phyloP scores from a whole-genome alignment of 139 green algal species.

The Chlamydomonas applanata region DNA sequence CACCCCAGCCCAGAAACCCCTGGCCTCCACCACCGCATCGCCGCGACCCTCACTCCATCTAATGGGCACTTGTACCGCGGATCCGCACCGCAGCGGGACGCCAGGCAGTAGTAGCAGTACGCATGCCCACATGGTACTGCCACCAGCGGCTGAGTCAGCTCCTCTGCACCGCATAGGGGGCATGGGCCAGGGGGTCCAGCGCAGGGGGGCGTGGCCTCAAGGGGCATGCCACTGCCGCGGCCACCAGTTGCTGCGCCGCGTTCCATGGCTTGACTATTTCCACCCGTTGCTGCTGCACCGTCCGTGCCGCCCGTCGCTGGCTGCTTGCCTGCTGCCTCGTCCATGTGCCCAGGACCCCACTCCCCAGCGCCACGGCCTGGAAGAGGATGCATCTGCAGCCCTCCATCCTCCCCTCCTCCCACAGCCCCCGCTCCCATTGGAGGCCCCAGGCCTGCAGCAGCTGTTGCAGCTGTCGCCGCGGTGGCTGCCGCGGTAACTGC shows the following conservation, averaged over 20 bases:
- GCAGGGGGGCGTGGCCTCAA: too few species aligned
- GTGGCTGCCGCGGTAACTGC: too few species aligned
- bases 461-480: too few species aligned
- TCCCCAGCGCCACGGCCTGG: too few species aligned
- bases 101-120: conserved; percentile 93
- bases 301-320: neutral
- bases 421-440: too few species aligned
- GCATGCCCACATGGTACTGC: conserved; percentile 80
- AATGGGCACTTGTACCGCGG: conserved; percentile 35
- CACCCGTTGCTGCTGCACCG: conserved; percentile 10
- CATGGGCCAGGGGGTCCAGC: conserved; percentile 22
- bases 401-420: too few species aligned
- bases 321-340: too few species aligned
- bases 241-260: conserved; percentile 3
- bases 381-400: too few species aligned
- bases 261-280: neutral
- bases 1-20: neutral
- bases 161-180: conserved; percentile 49
- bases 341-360: too few species aligned
- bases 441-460: too few species aligned
- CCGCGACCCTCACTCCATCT: conserved; percentile 33
- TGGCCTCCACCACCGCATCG: conserved; percentile 28
- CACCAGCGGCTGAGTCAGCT: conserved; percentile 53
- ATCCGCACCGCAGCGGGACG: conserved; percentile 46
- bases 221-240: too few species aligned